Percentiles rank a stretch among this genome's conserved stretches.
Evolutionary conservation across 1,284 basidiomycete genomes (phyloP).

Genomic region (Xerocomus nothofagi): DNA sequence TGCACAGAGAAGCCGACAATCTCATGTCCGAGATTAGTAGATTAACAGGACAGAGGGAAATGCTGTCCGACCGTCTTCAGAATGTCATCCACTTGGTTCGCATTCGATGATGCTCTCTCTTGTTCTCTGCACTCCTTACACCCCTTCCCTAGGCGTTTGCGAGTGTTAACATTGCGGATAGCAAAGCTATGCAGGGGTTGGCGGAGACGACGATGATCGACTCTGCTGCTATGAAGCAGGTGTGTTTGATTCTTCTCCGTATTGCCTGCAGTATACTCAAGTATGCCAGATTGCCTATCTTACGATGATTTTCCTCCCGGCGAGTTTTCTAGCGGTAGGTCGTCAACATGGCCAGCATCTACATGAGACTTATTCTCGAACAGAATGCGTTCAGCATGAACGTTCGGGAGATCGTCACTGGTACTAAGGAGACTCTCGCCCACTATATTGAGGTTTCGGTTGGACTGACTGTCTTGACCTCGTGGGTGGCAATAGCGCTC

Average conservation of each 20-base stretch:
- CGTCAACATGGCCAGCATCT: background rate
- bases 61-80: slow-evolving; percentile 48
- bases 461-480: slow-evolving; percentile 48
- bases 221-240: slow-evolving; percentile 52
- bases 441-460: slow-evolving; percentile 45
- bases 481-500: slow-evolving; percentile 44
- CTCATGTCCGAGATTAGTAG: slow-evolving; percentile 48
- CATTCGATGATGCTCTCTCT: background rate
- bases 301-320: slow-evolving; percentile 34
- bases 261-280: slow-evolving; percentile 2
- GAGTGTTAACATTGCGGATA: slow-evolving; percentile 50
- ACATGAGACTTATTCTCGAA: slow-evolving; percentile 2
- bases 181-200: slow-evolving; percentile 43
- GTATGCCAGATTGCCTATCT: slow-evolving; percentile 32
- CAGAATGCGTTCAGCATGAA: slow-evolving; percentile 42
- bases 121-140: background rate
- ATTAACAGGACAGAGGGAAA: slow-evolving; percentile 40
- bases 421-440: slow-evolving; percentile 34
- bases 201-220: slow-evolving; percentile 48
- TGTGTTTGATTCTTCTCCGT: slow-evolving; percentile 4
- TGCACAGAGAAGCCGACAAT: slow-evolving; percentile 45
- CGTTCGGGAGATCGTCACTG: slow-evolving; percentile 38
- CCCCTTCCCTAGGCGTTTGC: slow-evolving; percentile 43
- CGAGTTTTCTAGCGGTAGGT: slow-evolving; percentile 40
- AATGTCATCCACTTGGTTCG: slow-evolving; percentile 51